A percentile compares a stretch with the other conserved stretches of the same genome.
Conservation (phyloP, 768 basidiomycete genomes). For the Macrolepiota dolichaula region DNA sequence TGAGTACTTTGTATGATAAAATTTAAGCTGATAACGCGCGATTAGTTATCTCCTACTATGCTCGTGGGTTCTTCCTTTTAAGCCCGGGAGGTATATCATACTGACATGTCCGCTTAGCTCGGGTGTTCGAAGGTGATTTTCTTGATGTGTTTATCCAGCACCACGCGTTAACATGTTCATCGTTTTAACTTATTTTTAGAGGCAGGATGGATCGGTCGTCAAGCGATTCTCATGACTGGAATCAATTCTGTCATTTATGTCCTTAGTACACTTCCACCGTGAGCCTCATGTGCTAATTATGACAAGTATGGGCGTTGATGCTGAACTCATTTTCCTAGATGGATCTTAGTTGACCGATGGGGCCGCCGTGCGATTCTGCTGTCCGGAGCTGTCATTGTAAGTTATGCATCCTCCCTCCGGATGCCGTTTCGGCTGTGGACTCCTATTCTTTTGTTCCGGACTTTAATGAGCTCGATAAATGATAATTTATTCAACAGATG, state of each 20-base stretch:
- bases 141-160: background rate
- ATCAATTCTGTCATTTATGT: slow-evolving; percentile 85
- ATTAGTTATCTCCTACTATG: slow-evolving; percentile 90
- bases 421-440: background rate
- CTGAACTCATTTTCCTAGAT: slow-evolving; percentile 42
- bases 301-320: background rate
- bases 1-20: slow-evolving; percentile 3
- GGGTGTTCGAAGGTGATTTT: slow-evolving; percentile 85
- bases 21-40: background rate
- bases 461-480: background rate
- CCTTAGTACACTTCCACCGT: slow-evolving; percentile 82
- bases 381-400: slow-evolving; percentile 76
- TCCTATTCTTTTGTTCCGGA: background rate
- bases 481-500: slow-evolving; percentile 51
- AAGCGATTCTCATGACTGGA: slow-evolving; percentile 94
- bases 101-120: slow-evolving; percentile 39
- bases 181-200: slow-evolving; percentile 39
- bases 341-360: slow-evolving; percentile 93
- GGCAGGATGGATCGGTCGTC: slow-evolving; percentile 93
- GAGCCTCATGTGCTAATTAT: slow-evolving; percentile 22
- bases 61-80: slow-evolving; percentile 53
- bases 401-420: slow-evolving; percentile 18
- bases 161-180: background rate
- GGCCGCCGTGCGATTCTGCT: slow-evolving; percentile 86
- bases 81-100: slow-evolving; percentile 2